Evolutionary conservation across 208 protist species (phyloP).

Genomic region (Polymyxa betae): DNA sequence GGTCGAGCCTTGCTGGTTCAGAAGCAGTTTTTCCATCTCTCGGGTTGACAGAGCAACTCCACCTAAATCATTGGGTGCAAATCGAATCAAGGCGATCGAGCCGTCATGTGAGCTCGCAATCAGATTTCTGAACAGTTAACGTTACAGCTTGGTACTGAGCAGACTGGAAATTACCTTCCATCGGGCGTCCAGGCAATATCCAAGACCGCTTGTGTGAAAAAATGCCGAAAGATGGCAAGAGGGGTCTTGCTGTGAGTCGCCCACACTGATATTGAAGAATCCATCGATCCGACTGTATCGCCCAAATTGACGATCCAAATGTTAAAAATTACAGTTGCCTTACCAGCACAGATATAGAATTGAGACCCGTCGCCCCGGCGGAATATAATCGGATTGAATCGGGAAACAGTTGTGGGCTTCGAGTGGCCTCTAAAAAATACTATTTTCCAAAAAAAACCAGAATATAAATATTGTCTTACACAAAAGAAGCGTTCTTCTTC

Average conservation of each 20-base stretch:
- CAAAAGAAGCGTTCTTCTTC: conserved; percentile 44
- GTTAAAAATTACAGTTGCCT: background rate
- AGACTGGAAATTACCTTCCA: conserved; percentile 24
- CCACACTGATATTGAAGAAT: conserved; percentile 17
- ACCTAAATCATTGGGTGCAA: background rate
- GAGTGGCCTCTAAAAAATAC: background rate
- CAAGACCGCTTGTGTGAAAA: conserved; percentile 24
- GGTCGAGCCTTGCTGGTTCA: background rate
- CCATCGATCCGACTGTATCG: background rate
- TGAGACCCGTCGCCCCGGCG: background rate
- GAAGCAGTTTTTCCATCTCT: background rate
- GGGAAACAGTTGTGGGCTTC: background rate
- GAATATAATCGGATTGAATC: background rate
- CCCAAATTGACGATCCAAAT: background rate
- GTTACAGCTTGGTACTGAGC: background rate
- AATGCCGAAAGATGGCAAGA: conserved; percentile 33
- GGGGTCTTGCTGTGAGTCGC: conserved; percentile 42
- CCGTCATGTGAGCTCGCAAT: background rate
- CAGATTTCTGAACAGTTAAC: background rate
- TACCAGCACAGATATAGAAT: conserved; percentile 52
- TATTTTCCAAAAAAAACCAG: background rate
- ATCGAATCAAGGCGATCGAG: background rate
- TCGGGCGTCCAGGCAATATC: conserved; percentile 47
- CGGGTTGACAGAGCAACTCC: background rate
- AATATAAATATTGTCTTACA: background rate